Conservation (phyloP, 2,329 filamentous ascomycete species). For the Exophiala aquamarina region DNA sequence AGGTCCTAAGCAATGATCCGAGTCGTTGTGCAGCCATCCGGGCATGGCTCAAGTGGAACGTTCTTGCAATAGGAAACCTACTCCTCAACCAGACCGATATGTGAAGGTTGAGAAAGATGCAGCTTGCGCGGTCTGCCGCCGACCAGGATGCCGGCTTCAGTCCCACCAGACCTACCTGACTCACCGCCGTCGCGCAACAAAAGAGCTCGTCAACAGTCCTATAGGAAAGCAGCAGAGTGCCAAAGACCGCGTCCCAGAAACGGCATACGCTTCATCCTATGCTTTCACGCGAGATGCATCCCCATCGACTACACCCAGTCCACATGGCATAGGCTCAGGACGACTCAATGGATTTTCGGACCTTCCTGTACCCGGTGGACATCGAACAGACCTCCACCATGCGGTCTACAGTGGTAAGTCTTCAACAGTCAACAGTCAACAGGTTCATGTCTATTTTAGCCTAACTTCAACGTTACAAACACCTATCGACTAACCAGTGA, state of each 20-base stretch:
- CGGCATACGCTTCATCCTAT: conserved; percentile 6
- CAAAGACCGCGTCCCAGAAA: background rate
- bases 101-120: background rate
- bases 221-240: background rate
- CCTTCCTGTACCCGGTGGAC: conserved; percentile 8
- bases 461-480: background rate
- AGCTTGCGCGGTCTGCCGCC: conserved; percentile 8
- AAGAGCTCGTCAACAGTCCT: background rate
- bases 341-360: conserved; percentile 13
- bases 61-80: background rate
- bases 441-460: too few relatives aligned
- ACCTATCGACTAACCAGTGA: background rate
- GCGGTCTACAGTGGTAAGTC: conserved; percentile 13
- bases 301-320: background rate
- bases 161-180: conserved; percentile 8
- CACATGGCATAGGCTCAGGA: conserved; percentile 3
- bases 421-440: too few relatives aligned
- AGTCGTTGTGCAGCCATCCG: too few relatives aligned
- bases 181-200: background rate
- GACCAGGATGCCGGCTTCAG: conserved; percentile 3
- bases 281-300: conserved; percentile 5
- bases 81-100: background rate
- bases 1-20: too few relatives aligned
- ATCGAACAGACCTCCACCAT: conserved; percentile 10
- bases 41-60: conserved; percentile 5